Conservation (phyloP, 164 flowering plant species). For the Buxus sempervirens region DNA sequence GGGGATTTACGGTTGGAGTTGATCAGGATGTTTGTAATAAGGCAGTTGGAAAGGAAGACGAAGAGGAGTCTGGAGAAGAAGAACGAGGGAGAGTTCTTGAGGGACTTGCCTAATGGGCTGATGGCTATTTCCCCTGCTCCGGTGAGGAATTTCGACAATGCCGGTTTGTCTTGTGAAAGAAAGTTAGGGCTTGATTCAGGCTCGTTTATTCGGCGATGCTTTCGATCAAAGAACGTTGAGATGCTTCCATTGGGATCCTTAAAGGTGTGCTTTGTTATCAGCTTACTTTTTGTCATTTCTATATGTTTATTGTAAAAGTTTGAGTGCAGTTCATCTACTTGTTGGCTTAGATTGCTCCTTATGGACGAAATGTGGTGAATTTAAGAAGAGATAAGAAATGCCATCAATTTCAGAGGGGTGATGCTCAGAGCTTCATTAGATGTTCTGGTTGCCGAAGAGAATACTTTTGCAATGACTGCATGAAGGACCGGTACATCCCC, state of each 20-base stretch:
- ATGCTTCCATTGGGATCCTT: slow-evolving; percentile 48
- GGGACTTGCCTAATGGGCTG: slow-evolving; percentile 63
- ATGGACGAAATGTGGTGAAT: slow-evolving; percentile 24
- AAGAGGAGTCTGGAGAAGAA: slow-evolving; percentile 23
- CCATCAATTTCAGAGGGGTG: slow-evolving; percentile 56
- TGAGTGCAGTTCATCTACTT: slow-evolving; percentile 1
- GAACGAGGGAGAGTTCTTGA: slow-evolving; percentile 34
- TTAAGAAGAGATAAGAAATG: slow-evolving; percentile 42
- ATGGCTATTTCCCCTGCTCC: slow-evolving; percentile 59
- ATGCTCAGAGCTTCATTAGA: slow-evolving; percentile 26
- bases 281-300: not conserved
- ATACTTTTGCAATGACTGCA: slow-evolving; percentile 57
- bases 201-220: slow-evolving; percentile 29
- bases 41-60: slow-evolving; percentile 59
- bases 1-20: slow-evolving; percentile 54
- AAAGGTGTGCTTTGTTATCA: slow-evolving; percentile 45
- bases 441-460: slow-evolving; percentile 54
- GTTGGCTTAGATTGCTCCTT: slow-evolving; percentile 45
- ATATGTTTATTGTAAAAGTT: no score
- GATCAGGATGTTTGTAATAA: slow-evolving; percentile 51
- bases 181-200: slow-evolving; percentile 44
- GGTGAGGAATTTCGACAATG: slow-evolving; percentile 23
- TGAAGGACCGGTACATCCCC: slow-evolving; percentile 42
- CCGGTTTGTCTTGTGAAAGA: slow-evolving; percentile 31
- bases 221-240: slow-evolving; percentile 83